Evolutionary conservation across 2,329 filamentous ascomycete species (phyloP).

Genomic region (Tolypocladium guangdongense): DNA sequence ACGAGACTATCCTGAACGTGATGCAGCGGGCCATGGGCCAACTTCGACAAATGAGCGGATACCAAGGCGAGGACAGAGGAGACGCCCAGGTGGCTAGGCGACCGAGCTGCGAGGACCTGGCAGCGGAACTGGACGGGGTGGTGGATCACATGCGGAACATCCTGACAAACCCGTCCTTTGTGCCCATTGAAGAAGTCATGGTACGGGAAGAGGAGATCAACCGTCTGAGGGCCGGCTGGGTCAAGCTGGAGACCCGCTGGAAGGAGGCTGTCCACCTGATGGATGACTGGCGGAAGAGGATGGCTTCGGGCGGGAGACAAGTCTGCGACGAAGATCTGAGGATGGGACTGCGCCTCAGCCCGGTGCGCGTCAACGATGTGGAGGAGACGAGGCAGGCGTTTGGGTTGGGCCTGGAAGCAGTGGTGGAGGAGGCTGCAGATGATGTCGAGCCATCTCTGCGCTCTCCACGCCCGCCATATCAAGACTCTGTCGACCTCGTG

Average conservation of each 20-base stretch:
- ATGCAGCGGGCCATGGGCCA: slow-evolving; percentile 61
- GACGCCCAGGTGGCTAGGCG: slow-evolving; percentile 22
- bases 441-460: slow-evolving; percentile 6
- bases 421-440: slow-evolving; percentile 36
- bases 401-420: slow-evolving; percentile 29
- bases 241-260: slow-evolving; percentile 88
- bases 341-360: slow-evolving; percentile 55
- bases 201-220: slow-evolving; percentile 86
- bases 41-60: slow-evolving; percentile 59
- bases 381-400: slow-evolving; percentile 31
- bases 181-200: slow-evolving; percentile 88
- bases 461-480: slow-evolving; percentile 17
- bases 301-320: slow-evolving; percentile 58
- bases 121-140: slow-evolving; percentile 62
- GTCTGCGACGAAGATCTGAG: slow-evolving; percentile 59
- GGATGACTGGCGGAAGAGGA: slow-evolving; percentile 79
- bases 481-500: slow-evolving; percentile 7
- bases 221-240: slow-evolving; percentile 73
- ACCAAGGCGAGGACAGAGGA: slow-evolving; percentile 24
- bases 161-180: slow-evolving; percentile 91
- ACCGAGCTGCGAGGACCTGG: slow-evolving; percentile 51
- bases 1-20: slow-evolving; percentile 67
- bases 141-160: slow-evolving; percentile 73
- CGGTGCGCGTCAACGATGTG: slow-evolving; percentile 43
- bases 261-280: slow-evolving; percentile 83